Evolutionary conservation across 192 early-diverging fungal genomes (phyloP).

Genomic region (Radiomyces spectabilis): DNA sequence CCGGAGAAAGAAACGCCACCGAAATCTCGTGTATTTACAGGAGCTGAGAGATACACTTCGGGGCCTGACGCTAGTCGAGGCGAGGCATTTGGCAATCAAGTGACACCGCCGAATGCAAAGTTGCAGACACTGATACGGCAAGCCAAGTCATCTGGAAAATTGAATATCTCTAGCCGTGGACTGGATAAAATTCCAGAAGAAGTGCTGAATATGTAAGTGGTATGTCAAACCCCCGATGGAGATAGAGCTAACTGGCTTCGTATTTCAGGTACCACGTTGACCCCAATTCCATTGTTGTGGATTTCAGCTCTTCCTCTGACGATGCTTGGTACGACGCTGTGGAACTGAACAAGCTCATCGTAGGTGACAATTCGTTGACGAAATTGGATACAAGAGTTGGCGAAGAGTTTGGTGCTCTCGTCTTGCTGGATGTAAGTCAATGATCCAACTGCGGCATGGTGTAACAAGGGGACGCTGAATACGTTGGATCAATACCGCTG

Average conservation of each 20-base stretch:
- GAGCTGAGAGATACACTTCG: background rate
- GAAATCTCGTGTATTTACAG: slow-evolving; percentile 1
- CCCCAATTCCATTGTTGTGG: slow-evolving; percentile 35
- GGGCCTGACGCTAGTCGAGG: background rate
- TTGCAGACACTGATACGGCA: slow-evolving; percentile 15
- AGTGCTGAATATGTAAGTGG: slow-evolving; percentile 42
- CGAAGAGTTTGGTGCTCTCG: slow-evolving; percentile 39
- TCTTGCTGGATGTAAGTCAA: slow-evolving; percentile 37
- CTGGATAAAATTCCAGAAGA: slow-evolving; percentile 38
- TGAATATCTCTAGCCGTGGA: slow-evolving; percentile 41
- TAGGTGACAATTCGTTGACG: slow-evolving; percentile 39
- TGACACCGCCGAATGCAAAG: background rate
- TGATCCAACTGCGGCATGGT: background rate
- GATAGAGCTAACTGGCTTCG: background rate
- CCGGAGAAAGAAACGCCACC: too few relatives aligned
- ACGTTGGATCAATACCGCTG: background rate
- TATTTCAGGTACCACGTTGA: slow-evolving; percentile 38
- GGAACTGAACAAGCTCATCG: slow-evolving; percentile 44
- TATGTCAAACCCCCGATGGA: too few relatives aligned
- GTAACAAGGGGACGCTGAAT: background rate
- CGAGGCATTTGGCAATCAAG: background rate
- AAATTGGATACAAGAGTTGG: slow-evolving; percentile 38
- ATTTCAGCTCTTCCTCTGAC: slow-evolving; percentile 32
- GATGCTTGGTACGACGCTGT: slow-evolving; percentile 44
- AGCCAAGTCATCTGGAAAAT: slow-evolving; percentile 27